A percentile compares a stretch with the other conserved stretches of the same genome.
These are phyloP conservation scores for Pythium chondricola DNA, from an alignment of 352 stramenopile genomes.

Conservation along the genomic window DNA sequence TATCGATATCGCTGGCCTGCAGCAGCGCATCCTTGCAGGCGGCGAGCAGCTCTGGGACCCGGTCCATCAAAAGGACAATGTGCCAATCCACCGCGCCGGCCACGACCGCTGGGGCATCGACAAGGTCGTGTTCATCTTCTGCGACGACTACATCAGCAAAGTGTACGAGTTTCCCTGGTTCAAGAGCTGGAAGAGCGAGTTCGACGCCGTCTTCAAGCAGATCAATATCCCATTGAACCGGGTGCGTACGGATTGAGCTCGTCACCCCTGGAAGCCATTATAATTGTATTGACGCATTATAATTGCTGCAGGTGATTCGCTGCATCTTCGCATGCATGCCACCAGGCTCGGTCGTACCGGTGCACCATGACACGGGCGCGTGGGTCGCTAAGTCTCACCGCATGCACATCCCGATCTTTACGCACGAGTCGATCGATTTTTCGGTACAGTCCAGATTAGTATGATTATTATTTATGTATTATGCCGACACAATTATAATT, in stretches of 20 bases:
- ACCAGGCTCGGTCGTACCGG: conserved; percentile 91
- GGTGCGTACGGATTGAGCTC: conserved; percentile 3
- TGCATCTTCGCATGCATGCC: conserved; percentile 96
- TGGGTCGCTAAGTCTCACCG: conserved; percentile 96
- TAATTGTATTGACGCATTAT: no score
- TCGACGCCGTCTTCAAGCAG: conserved; percentile 86
- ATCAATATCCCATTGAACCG: conserved; percentile 78
- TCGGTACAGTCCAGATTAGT: conserved; percentile 18
- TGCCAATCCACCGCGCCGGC: conserved; percentile 89
- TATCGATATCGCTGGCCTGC: conserved; percentile 58
- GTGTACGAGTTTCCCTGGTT: conserved; percentile 96
- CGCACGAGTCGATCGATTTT: conserved; percentile 72
- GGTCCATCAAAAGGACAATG: conserved; percentile 74
- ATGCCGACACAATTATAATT: not conserved
- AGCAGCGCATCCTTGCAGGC: conserved; percentile 43
- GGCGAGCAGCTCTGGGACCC: conserved; percentile 63
- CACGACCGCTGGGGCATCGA: conserved; percentile 98
- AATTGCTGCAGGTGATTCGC: conserved; percentile 76
- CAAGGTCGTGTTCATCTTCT: conserved; percentile 98
- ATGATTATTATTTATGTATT: not conserved
- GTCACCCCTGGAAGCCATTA: not conserved
- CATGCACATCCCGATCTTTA: conserved; percentile 96
- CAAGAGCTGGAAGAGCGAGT: conserved; percentile 68
- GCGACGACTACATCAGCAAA: conserved; percentile 96
- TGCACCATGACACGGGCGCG: conserved; percentile 96